phyloP scores from a whole-genome alignment of 306 rosid species.

The Cucurbita pepo region DNA sequence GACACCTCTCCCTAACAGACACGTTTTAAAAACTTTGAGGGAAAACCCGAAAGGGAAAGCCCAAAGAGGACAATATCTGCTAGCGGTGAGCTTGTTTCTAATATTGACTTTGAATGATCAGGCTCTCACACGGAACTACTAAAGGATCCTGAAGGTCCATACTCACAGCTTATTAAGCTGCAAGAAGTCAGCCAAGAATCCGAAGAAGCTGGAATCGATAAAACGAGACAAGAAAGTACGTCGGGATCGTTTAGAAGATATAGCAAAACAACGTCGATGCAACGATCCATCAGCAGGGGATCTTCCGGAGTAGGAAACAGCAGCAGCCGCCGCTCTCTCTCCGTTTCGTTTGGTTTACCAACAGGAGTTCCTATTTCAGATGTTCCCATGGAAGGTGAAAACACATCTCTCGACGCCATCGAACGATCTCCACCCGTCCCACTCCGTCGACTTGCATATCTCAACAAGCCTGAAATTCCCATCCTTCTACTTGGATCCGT shows the following conservation, averaged over 20 bases:
- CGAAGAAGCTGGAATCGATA: conserved; percentile 15
- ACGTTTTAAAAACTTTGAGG: no score
- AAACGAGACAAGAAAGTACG: conserved; percentile 12
- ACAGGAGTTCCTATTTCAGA: conserved; percentile 13
- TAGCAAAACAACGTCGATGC: conserved; percentile 20
- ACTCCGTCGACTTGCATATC: conserved; percentile 35
- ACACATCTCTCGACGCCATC: conserved; percentile 4
- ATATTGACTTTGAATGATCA: conserved; percentile 12
- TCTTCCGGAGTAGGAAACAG: conserved; percentile 42
- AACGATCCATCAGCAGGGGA: conserved; percentile 31
- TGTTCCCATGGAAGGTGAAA: conserved; percentile 1
- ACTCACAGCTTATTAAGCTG: conserved; percentile 43
- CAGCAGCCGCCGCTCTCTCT: conserved; percentile 29
- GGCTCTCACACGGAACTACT: conserved; percentile 49
- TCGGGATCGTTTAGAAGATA: conserved; percentile 22
- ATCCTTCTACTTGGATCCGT: conserved; percentile 32
- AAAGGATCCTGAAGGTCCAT: conserved; percentile 45
- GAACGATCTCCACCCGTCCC: conserved; percentile 23
- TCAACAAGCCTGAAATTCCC: conserved; percentile 72
- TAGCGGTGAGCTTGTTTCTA: background rate
- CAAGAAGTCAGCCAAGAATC: conserved; percentile 29
- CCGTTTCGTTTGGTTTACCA: conserved; percentile 21
- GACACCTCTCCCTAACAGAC: no score
- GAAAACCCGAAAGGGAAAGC: no score
- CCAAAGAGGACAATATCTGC: no score